Conservation (phyloP, 2,329 filamentous ascomycete genomes). For the Metarhizium rileyi region DNA sequence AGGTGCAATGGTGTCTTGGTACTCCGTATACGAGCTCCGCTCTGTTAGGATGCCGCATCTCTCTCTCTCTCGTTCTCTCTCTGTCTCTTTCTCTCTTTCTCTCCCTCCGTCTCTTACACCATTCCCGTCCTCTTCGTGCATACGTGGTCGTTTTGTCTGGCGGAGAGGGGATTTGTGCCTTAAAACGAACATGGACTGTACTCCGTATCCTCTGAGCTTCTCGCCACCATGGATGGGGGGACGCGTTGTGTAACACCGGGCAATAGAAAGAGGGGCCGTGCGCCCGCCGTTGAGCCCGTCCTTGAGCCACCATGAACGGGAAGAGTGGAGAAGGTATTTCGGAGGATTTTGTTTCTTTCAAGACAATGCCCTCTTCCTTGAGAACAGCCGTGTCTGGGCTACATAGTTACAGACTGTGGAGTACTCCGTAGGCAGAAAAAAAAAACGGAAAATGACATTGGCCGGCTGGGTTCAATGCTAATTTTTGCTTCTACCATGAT, state of each 20-base stretch:
- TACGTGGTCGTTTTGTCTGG: no score
- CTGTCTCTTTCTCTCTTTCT: neutral
- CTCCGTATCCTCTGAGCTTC: no score
- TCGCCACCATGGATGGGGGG: no score
- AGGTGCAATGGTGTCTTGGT: no score
- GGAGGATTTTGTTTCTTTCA: neutral
- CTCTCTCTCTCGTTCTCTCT: neutral
- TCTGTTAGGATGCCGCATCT: neutral
- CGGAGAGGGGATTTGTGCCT: no score
- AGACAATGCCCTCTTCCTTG: neutral
- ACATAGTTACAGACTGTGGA: no score
- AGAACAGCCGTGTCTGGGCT: neutral
- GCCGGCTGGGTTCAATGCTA: no score
- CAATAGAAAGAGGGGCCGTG: neutral
- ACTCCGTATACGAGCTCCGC: neutral
- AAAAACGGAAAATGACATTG: neutral
- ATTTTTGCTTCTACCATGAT: neutral
- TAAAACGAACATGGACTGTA: no score
- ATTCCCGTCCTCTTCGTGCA: no score
- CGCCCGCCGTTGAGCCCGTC: neutral
- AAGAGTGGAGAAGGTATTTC: neutral
- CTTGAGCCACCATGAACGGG: neutral
- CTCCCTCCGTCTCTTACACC: neutral
- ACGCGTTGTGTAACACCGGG: neutral
- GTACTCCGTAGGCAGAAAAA: neutral